Conservation (phyloP, 345 rosid species). For the Euphorbia lathyris region DNA sequence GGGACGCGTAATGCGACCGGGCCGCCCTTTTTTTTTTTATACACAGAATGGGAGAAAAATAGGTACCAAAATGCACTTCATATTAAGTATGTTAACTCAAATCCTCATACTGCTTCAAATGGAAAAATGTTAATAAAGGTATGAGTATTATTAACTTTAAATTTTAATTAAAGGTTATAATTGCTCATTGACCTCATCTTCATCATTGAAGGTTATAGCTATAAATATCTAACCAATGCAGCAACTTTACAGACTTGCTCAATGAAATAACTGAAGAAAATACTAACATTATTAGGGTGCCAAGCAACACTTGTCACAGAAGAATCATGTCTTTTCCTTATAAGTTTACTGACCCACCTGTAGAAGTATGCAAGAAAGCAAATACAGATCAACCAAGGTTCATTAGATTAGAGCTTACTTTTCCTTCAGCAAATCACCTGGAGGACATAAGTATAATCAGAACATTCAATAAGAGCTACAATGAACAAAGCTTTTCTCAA, state of each 20-base stretch:
- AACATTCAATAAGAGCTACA: background rate
- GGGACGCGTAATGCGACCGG: too few relatives aligned
- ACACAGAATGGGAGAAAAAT: background rate
- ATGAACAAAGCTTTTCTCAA: background rate
- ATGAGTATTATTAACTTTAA: background rate
- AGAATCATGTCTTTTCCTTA: conserved; percentile 84
- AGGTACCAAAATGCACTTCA: background rate
- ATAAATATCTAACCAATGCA: background rate
- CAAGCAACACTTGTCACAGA: conserved; percentile 95
- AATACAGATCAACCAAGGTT: background rate
- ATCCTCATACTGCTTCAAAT: background rate
- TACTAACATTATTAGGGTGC: conserved; percentile 96
- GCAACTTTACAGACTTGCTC: background rate
- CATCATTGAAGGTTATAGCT: background rate
- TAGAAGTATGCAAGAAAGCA: conserved; percentile 1
- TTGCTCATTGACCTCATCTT: background rate
- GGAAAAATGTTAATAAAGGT: background rate
- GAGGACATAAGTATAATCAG: background rate
- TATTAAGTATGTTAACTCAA: background rate
- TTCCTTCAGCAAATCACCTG: background rate
- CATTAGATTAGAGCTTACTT: background rate
- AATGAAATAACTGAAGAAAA: conserved; percentile 1
- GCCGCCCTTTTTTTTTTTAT: background rate
- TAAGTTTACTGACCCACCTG: conserved; percentile 99
- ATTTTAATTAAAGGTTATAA: background rate